phyloP scores from a whole-genome alignment of 106 monocot species.

The Triglochin maritima region DNA sequence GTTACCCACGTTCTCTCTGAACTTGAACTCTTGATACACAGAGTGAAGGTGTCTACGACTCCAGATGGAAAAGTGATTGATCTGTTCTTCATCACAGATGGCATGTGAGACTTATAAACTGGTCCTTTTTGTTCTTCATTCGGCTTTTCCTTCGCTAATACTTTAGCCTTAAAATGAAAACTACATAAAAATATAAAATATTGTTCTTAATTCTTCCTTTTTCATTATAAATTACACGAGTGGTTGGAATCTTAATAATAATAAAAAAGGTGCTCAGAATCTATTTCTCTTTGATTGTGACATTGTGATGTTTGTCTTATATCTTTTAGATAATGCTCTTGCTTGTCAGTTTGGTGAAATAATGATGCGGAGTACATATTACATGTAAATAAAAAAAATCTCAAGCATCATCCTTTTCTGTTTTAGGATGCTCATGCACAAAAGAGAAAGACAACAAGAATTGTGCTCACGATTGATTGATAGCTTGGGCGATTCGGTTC shows the following conservation, averaged over 20 bases:
- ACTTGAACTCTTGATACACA: slow-evolving; percentile 78
- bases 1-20: slow-evolving; percentile 69
- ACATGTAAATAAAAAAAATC: no score
- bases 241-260: no score
- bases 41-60: slow-evolving; percentile 93
- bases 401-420: background rate
- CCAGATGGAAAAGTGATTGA: slow-evolving; percentile 86
- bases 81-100: slow-evolving; percentile 89
- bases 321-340: no score
- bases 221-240: no score
- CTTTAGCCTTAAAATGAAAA: no score
- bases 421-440: slow-evolving; percentile 71
- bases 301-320: no score
- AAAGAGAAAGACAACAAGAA: slow-evolving; percentile 54
- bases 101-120: slow-evolving; percentile 43
- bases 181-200: no score
- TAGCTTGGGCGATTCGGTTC: slow-evolving; percentile 50
- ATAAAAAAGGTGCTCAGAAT: no score
- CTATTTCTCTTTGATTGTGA: no score
- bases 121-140: background rate
- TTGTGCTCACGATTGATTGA: slow-evolving; percentile 38
- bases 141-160: background rate
- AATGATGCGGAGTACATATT: no score
- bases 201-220: no score
- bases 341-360: no score